phyloP scores from a whole-genome alignment of 2,329 filamentous ascomycete genomes.

The Penicillium crustosum region DNA sequence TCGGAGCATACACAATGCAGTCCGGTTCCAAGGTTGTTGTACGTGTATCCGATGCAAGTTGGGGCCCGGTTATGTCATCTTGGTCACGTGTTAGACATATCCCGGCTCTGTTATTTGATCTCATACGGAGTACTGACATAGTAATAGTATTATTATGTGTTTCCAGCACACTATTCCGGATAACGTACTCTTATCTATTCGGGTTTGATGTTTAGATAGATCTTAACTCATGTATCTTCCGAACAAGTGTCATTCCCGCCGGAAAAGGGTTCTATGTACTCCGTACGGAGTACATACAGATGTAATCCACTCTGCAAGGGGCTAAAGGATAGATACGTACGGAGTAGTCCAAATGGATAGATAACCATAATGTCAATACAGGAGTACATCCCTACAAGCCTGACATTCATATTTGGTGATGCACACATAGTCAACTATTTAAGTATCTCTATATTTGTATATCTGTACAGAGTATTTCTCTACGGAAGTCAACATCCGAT shows the following conservation, averaged over 20 bases:
- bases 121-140: too few relatives aligned
- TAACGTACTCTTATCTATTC: background rate
- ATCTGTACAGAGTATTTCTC: too few relatives aligned
- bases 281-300: too few relatives aligned
- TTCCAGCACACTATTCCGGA: background rate
- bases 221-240: background rate
- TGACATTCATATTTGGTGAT: too few relatives aligned
- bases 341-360: too few relatives aligned
- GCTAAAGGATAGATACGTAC: background rate
- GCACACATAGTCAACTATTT: too few relatives aligned
- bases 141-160: background rate
- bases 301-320: slow-evolving; percentile 10
- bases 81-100: slow-evolving; percentile 10
- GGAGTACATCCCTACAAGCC: too few relatives aligned
- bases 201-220: background rate
- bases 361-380: too few relatives aligned
- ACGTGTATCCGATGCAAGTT: background rate
- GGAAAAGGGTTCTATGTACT: background rate
- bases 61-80: slow-evolving; percentile 13
- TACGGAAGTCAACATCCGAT: background rate
- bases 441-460: background rate
- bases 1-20: slow-evolving; percentile 7
- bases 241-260: background rate
- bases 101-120: too few relatives aligned
- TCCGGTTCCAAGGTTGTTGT: background rate